A percentile compares a stretch with the other conserved stretches of the same genome.
Conservation (phyloP, 306 rosid species). For the Lablab purpureus region DNA sequence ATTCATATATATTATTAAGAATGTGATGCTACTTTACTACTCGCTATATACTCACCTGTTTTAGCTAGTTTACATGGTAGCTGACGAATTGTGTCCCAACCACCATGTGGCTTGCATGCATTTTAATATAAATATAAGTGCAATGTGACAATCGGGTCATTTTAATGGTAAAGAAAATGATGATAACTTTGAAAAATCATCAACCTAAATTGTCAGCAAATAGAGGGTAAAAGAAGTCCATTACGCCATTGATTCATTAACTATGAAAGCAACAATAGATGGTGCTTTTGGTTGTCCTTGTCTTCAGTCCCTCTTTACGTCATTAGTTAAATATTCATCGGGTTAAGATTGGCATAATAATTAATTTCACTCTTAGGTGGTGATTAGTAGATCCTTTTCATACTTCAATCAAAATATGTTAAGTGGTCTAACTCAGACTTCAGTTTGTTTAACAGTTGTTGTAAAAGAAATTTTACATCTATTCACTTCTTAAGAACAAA, state of each 20-base stretch:
- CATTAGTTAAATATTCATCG: neutral
- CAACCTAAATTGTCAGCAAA: conserved; percentile 31
- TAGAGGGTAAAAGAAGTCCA: conserved; percentile 32
- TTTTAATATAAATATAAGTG: conserved; percentile 1
- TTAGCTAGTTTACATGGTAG: conserved; percentile 22
- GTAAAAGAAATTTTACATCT: too few relatives aligned
- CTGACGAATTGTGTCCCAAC: conserved; percentile 37
- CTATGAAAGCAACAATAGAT: conserved; percentile 29
- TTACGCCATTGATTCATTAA: conserved; percentile 45
- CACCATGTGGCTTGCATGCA: conserved; percentile 46
- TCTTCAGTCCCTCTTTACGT: conserved; percentile 14
- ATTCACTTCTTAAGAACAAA: too few relatives aligned
- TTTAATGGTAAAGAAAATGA: conserved; percentile 40
- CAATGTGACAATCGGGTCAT: conserved; percentile 7
- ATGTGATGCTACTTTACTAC: neutral
- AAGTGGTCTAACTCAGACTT: neutral
- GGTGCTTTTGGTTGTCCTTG: conserved; percentile 34
- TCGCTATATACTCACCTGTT: conserved; percentile 9
- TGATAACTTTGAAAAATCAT: conserved; percentile 43
- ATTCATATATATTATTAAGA: neutral
- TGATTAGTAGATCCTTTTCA: conserved; percentile 2
- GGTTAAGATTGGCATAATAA: conserved; percentile 35
- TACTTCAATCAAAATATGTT: neutral
- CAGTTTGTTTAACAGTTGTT: too few relatives aligned
- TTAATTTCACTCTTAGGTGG: conserved; percentile 15